phyloP scores from a whole-genome alignment of 192 early-diverging fungal species.

The Coemansia sp. region DNA sequence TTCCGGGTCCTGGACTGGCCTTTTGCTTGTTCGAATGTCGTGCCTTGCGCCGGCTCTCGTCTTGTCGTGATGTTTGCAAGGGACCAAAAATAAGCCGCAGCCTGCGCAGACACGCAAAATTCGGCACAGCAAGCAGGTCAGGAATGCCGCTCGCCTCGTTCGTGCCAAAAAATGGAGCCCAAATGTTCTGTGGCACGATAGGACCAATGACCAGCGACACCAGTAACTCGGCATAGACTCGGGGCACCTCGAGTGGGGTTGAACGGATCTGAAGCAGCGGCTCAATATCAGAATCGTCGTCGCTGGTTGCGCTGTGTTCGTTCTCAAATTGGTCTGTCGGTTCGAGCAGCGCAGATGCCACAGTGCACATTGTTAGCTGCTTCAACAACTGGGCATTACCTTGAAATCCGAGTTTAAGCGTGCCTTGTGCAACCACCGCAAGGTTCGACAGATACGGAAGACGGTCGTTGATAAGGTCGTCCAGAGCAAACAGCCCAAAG shows the following conservation, averaged over 20 bases:
- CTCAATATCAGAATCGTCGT: background rate
- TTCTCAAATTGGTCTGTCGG: background rate
- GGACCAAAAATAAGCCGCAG: conserved; percentile 21
- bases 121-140: background rate
- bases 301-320: background rate
- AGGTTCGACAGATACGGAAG: conserved; percentile 8
- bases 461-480: conserved; percentile 30
- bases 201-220: conserved; percentile 35
- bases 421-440: conserved; percentile 4
- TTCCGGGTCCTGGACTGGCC: conserved; percentile 4
- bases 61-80: background rate
- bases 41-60: background rate
- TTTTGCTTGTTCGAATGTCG: background rate
- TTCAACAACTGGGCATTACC: conserved; percentile 8
- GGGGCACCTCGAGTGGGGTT: conserved; percentile 13
- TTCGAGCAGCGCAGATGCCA: background rate
- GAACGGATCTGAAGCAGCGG: background rate
- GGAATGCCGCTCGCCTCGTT: background rate
- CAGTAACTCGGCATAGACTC: conserved; percentile 10
- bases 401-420: conserved; percentile 9
- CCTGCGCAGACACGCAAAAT: conserved; percentile 18
- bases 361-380: conserved; percentile 8
- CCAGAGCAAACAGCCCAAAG: conserved; percentile 41
- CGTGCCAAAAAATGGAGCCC: conserved; percentile 16
- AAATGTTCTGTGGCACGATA: conserved; percentile 23